Base-by-base conservation (phyloP, 2,329 filamentous ascomycete genomes). In the Pyricularia sp. region DNA sequence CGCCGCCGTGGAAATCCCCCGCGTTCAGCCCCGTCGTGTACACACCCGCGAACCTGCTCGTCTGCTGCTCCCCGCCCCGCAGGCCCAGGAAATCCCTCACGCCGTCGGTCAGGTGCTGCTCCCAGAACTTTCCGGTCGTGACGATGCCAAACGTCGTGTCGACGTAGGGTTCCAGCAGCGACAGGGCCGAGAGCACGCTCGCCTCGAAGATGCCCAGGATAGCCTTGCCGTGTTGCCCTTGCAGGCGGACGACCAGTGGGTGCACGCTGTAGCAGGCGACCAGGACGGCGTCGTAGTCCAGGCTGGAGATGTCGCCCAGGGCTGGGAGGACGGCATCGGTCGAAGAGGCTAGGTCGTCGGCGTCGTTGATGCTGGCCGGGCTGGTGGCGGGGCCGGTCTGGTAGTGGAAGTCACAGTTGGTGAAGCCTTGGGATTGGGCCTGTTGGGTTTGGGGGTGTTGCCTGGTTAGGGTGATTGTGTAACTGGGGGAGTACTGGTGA, bases 261-360 rank as follows among this genome's bases (percentile, higher is more conserved):
- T 97, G 93, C 0, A 91, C 88, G 70, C 92, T 95, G 81, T 92
- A 98, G 80, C 94, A 97, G 25, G 93, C 93, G 2, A 97, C 85
- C 0, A 97, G 84, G 71, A 96, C 89, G n/a, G 85, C 93, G 75
- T 95, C 89, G 77, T 92, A 88, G 31, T 77, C 70, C 0, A 85
- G 76, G 0, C 79, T 70, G 71, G 71, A 77, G 50, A 76, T 50
- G 20, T 78, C 68, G 17, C 80, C 70, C 61, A 74, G 14, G 9
- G 58, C 67, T 23, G 36, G 31, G 20, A 90, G 80, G 67, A 92
- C 91, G 69, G 87, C 84, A 1, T 84, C 75, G 0, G 88, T 85
- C 72, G 90, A 94, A 67, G 81, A 77, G 1, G 80, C 77, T 6
- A 93, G 90, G 76, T 93, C 92, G 14, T 84, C 78, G 72, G 86